A percentile compares a stretch with the other conserved stretches of the same genome.
Conservation (phyloP, 139 green algal genomes). For the Micractinium conductrix region DNA sequence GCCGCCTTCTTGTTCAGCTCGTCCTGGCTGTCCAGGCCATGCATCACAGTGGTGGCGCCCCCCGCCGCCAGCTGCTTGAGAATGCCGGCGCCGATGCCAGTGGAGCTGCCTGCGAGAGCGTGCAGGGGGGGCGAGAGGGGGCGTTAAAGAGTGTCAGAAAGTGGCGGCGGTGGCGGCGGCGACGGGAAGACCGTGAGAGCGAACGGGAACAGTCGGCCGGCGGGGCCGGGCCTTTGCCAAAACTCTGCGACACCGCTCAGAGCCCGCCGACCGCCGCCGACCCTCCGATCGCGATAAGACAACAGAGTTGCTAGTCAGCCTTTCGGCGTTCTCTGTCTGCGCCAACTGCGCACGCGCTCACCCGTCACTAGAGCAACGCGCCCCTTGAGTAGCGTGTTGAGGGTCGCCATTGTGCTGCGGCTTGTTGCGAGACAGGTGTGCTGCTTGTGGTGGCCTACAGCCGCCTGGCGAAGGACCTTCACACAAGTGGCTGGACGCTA, state of each 20-base stretch:
- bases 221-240: not conserved
- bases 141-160: too few relatives aligned
- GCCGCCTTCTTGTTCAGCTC: constrained; percentile 41
- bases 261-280: not conserved
- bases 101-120: constrained; percentile 43
- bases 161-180: not conserved
- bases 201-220: not conserved
- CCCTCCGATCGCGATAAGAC: not conserved
- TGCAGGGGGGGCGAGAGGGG: not conserved
- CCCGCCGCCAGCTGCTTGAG: constrained; percentile 48
- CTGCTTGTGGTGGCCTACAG: too few relatives aligned
- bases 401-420: too few relatives aligned
- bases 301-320: not conserved
- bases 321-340: too few relatives aligned
- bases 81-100: constrained; percentile 64
- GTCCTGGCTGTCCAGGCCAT: constrained; percentile 43
- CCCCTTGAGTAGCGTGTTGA: constrained; percentile 26
- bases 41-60: constrained; percentile 58
- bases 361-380: constrained; percentile 37
- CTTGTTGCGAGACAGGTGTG: too few relatives aligned
- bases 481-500: too few relatives aligned
- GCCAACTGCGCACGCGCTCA: too few relatives aligned
- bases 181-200: not conserved
- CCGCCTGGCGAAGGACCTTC: too few relatives aligned
- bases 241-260: not conserved